phyloP scores from a whole-genome alignment of 495 filamentous ascomycete genomes.

The Hapsidospora chrysogenum region DNA sequence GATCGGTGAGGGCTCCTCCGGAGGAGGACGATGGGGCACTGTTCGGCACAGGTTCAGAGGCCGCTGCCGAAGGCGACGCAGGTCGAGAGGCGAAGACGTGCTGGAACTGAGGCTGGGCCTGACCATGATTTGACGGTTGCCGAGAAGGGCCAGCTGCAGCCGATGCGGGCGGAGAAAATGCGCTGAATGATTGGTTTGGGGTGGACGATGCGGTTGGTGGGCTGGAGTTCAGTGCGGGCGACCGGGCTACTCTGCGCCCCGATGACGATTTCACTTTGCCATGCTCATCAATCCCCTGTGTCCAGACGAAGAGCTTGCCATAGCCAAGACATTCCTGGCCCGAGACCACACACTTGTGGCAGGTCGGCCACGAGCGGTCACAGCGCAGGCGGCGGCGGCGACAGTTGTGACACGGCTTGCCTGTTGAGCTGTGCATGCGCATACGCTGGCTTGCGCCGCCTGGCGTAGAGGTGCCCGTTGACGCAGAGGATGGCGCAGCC shows the following conservation, averaged over 20 bases:
- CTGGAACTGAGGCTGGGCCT: not conserved
- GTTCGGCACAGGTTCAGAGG: too few relatives aligned
- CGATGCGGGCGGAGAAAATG: not conserved
- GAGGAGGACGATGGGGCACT: too few relatives aligned
- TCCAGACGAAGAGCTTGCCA: slow-evolving; percentile 23
- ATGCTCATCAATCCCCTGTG: slow-evolving; percentile 12
- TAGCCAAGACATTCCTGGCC: slow-evolving; percentile 32
- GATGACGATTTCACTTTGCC: not conserved
- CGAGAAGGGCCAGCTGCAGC: not conserved
- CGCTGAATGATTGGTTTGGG: not conserved
- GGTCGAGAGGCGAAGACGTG: not conserved
- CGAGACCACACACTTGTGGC: slow-evolving; percentile 27
- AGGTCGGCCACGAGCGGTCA: slow-evolving; percentile 30
- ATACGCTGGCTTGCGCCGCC: too few relatives aligned
- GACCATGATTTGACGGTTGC: not conserved
- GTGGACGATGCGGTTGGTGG: not conserved
- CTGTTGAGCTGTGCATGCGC: too few relatives aligned
- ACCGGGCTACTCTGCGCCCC: not conserved
- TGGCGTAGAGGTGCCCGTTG: too few relatives aligned
- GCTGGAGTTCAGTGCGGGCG: too few relatives aligned
- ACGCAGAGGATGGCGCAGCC: too few relatives aligned
- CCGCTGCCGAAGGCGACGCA: too few relatives aligned
- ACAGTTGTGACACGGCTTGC: slow-evolving; percentile 30
- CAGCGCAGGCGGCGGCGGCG: slow-evolving; percentile 35
- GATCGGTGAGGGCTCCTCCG: slow-evolving; percentile 3